Conservation (phyloP, 2,329 filamentous ascomycete genomes). For the Monilinia aucupariae region DNA sequence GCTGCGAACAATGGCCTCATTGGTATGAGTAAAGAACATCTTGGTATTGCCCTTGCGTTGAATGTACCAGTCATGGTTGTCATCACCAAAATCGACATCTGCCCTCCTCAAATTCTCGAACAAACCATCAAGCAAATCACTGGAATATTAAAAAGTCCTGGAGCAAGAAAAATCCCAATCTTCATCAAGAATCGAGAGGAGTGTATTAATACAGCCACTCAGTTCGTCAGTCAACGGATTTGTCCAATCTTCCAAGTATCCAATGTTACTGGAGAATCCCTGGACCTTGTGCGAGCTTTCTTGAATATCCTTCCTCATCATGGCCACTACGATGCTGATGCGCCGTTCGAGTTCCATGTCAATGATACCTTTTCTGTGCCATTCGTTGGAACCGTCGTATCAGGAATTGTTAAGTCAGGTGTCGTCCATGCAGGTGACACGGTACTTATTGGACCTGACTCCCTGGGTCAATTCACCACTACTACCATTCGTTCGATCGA, state of each 20-base stretch:
- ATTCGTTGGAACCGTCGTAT: slow-evolving; percentile 93
- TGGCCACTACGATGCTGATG: slow-evolving; percentile 82
- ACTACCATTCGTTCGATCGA: slow-evolving; percentile 91
- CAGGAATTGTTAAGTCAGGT: slow-evolving; percentile 83
- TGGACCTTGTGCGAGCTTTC: slow-evolving; percentile 87
- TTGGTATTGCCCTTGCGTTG: slow-evolving; percentile 87
- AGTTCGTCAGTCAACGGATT: slow-evolving; percentile 92
- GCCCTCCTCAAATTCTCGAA: slow-evolving; percentile 88
- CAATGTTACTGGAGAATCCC: slow-evolving; percentile 88
- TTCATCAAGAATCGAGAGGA: slow-evolving; percentile 90
- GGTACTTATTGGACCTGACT: slow-evolving; percentile 84
- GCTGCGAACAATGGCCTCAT: slow-evolving; percentile 96
- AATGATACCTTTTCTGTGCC: slow-evolving; percentile 98
- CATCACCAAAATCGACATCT: slow-evolving; percentile 97
- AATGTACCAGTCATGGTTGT: slow-evolving; percentile 98
- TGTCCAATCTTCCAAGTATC: slow-evolving; percentile 98
- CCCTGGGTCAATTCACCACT: slow-evolving; percentile 78
- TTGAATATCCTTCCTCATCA: slow-evolving; percentile 93
- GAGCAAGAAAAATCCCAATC: slow-evolving; percentile 89
- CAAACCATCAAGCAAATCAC: slow-evolving; percentile 89
- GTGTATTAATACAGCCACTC: slow-evolving; percentile 89
- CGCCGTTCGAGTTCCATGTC: slow-evolving; percentile 88
- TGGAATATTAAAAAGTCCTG: slow-evolving; percentile 88
- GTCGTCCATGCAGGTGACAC: slow-evolving; percentile 86
- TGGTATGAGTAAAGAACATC: slow-evolving; percentile 96